These are phyloP conservation scores for Halenospora varia DNA, from an alignment of 495 filamentous ascomycete species.

Conservation along the genomic window DNA sequence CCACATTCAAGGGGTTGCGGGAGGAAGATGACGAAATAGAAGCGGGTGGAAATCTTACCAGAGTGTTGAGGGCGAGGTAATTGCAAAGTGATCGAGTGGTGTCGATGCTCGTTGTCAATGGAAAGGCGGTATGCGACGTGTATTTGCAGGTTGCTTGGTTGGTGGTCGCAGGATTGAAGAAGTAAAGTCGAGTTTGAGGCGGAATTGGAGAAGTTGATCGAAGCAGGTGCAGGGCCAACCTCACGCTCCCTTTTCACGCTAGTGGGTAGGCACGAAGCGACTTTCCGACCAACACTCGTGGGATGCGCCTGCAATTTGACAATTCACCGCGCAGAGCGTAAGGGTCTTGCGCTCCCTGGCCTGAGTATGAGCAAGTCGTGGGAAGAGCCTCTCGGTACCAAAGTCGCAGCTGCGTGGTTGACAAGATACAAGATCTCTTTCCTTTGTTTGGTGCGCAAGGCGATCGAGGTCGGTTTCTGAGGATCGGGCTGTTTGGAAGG, in stretches of 20 bases:
- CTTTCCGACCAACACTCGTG: no score
- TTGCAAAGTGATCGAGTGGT: not conserved
- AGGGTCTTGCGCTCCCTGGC: no score
- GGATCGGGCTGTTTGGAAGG: not conserved
- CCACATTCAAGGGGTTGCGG: constrained; percentile 1
- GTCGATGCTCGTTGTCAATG: no score
- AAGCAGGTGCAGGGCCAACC: constrained; percentile 11
- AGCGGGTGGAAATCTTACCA: constrained; percentile 16
- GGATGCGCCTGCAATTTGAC: constrained; percentile 10
- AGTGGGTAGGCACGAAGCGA: constrained; percentile 16
- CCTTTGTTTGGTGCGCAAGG: not conserved
- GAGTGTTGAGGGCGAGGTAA: not conserved
- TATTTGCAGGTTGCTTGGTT: constrained; percentile 1
- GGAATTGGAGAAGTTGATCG: constrained; percentile 15
- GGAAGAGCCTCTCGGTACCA: not conserved
- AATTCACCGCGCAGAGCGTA: not conserved
- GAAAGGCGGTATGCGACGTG: constrained; percentile 8
- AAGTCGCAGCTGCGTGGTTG: not conserved
- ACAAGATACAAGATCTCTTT: not conserved
- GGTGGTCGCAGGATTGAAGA: constrained; percentile 12
- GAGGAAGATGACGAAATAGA: constrained; percentile 23
- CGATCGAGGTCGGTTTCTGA: not conserved
- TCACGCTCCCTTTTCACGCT: constrained; percentile 8
- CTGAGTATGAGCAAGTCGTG: not conserved
- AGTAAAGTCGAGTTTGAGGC: constrained; percentile 13